These are phyloP conservation scores for Fusarium continuum DNA, from an alignment of 2,329 filamentous ascomycete species.

Conservation along the genomic window DNA sequence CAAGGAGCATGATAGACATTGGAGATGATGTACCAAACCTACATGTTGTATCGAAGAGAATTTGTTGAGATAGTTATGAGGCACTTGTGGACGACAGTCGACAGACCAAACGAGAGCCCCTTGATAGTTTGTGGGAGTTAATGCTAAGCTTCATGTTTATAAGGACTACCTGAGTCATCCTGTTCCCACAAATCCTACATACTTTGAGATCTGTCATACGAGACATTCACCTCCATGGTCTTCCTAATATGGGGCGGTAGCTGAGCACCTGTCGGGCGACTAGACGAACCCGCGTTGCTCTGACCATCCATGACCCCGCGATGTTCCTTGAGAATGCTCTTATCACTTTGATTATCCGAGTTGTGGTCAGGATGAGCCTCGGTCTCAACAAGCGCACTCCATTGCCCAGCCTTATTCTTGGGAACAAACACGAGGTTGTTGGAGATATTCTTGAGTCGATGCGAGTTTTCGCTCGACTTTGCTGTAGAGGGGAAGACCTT, in stretches of 20 bases:
- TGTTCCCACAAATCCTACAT: too few species aligned
- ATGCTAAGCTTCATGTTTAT: too few species aligned
- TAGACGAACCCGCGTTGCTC: fast-evolving
- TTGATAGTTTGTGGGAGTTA: too few species aligned
- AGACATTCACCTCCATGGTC: constrained; percentile 16
- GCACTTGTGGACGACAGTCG: too few species aligned
- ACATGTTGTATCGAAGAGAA: not conserved
- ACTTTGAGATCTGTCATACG: constrained; percentile 5
- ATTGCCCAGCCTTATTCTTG: constrained; percentile 29
- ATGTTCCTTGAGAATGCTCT: constrained; percentile 25
- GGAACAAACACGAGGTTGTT: constrained; percentile 33
- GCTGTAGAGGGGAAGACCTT: constrained; percentile 19
- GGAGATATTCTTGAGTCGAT: constrained; percentile 18
- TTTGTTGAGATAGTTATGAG: too few species aligned
- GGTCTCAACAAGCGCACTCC: constrained; percentile 25
- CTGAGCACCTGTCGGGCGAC: not conserved
- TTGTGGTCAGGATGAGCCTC: constrained; percentile 12
- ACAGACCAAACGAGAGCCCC: too few species aligned
- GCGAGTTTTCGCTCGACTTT: constrained; percentile 27
- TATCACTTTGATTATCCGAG: constrained; percentile 28
- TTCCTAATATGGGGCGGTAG: constrained; percentile 10
- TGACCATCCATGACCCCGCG: not conserved
- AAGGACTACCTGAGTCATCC: too few species aligned
- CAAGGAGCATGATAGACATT: constrained; percentile 13
- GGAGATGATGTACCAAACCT: not conserved